Evolutionary conservation across 225 moss, liverwort and hornwort species (phyloP).

Genomic region (Polytrichum commune): DNA sequence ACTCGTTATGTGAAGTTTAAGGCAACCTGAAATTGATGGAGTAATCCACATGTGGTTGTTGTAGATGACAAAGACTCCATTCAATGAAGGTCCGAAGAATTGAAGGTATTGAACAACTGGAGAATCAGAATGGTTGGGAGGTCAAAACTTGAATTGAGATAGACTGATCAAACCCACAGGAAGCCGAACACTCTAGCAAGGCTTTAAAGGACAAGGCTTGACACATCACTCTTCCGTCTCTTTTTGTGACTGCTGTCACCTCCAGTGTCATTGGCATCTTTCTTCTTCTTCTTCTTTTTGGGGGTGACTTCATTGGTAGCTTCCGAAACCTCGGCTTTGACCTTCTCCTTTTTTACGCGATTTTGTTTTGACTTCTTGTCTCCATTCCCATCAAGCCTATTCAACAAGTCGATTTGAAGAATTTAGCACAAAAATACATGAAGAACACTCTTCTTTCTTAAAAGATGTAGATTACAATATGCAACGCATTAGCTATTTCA

Average conservation of each 20-base stretch:
- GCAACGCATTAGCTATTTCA: too few species aligned
- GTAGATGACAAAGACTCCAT: too few species aligned
- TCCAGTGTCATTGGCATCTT: constrained; percentile 28
- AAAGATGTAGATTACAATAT: background rate
- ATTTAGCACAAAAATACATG: background rate
- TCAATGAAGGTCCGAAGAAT: too few species aligned
- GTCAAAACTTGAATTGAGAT: too few species aligned
- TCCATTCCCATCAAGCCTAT: constrained; percentile 39
- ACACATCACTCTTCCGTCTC: constrained; percentile 25
- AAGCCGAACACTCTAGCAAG: too few species aligned
- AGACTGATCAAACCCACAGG: too few species aligned
- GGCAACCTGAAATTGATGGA: too few species aligned
- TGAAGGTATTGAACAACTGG: too few species aligned
- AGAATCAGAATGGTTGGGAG: too few species aligned
- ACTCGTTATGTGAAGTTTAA: too few species aligned
- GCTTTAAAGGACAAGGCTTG: background rate
- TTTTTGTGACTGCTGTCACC: constrained; percentile 44
- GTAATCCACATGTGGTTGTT: too few species aligned
- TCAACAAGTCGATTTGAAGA: constrained; percentile 1
- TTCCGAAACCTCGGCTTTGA: constrained; percentile 10
- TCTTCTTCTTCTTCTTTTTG: constrained; percentile 50
- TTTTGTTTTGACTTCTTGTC: constrained; percentile 20
- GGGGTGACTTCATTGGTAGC: constrained; percentile 25
- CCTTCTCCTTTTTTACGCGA: constrained; percentile 18
- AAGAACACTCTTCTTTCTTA: too few species aligned